Evolutionary conservation across 257 asterid species (phyloP).

Genomic region (Solanum infundibuliforme): DNA sequence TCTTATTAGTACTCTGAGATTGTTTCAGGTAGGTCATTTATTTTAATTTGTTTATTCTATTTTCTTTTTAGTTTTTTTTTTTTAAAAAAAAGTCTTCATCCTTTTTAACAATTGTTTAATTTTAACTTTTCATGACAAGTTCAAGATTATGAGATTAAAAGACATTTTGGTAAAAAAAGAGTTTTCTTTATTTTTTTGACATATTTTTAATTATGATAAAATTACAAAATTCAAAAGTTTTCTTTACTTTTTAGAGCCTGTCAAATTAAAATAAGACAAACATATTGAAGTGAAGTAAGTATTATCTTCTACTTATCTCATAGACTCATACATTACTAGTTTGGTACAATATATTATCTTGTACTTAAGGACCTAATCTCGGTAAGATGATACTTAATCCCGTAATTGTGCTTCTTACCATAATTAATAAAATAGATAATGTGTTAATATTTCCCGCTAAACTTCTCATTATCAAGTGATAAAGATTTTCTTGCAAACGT

Average conservation of each 20-base stretch:
- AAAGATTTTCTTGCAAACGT: background rate
- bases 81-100: background rate
- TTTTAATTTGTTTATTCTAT: background rate
- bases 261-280: background rate
- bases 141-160: too few species aligned
- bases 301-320: background rate
- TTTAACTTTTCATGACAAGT: background rate
- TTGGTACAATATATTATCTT: background rate
- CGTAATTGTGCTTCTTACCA: background rate
- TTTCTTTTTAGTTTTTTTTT: too few species aligned
- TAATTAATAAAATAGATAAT: background rate
- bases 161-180: too few species aligned
- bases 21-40: background rate
- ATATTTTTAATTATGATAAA: too few species aligned
- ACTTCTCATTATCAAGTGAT: background rate
- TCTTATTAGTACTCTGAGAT: background rate
- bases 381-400: background rate
- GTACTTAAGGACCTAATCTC: background rate
- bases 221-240: too few species aligned
- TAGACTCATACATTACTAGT: background rate
- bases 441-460: background rate
- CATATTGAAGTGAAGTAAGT: background rate
- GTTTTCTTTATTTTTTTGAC: too few species aligned
- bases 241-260: rapidly evolving
- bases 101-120: too few species aligned